Evolutionary conservation across 805 yeast species (phyloP).

Genomic region (Torulaspora maleeae): DNA sequence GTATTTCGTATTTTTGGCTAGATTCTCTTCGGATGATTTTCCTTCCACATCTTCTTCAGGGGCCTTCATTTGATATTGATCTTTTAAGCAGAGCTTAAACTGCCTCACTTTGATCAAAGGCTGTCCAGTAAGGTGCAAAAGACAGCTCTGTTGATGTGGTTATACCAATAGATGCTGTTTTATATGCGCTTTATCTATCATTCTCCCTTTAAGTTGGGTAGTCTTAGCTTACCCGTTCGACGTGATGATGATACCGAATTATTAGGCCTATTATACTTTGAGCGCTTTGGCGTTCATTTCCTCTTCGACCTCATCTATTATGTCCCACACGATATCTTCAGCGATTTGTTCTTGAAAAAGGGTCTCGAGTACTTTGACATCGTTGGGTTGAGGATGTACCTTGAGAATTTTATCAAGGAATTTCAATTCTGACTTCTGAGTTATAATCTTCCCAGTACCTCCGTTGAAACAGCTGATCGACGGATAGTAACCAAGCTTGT

Average conservation of each 20-base stretch:
- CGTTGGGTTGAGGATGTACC: slow-evolving; percentile 35
- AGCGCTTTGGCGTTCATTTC: slow-evolving; percentile 21
- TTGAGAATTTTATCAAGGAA: slow-evolving; percentile 18
- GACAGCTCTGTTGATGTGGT: background rate
- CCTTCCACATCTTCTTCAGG: background rate
- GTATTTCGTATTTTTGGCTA: background rate
- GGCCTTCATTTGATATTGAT: background rate
- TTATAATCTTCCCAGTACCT: slow-evolving; percentile 67
- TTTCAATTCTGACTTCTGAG: slow-evolving; percentile 57
- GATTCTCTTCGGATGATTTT: background rate
- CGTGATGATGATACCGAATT: slow-evolving; percentile 4
- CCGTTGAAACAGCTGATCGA: slow-evolving; percentile 76
- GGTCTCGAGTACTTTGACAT: slow-evolving; percentile 50
- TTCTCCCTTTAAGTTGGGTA: slow-evolving; percentile 1
- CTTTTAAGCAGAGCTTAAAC: too few species aligned
- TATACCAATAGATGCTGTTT: background rate
- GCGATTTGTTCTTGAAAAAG: slow-evolving; percentile 66
- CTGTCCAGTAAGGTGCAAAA: background rate
- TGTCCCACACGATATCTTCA: slow-evolving; percentile 78
- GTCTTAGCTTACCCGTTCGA: background rate
- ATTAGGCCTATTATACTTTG: background rate
- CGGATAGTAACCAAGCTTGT: slow-evolving; percentile 85
- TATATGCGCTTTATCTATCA: background rate
- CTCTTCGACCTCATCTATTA: slow-evolving; percentile 77
- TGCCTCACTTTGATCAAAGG: too few species aligned